Evolutionary conservation across 441 rosid species (phyloP).

Genomic region (Pelargonium fulgidum): DNA sequence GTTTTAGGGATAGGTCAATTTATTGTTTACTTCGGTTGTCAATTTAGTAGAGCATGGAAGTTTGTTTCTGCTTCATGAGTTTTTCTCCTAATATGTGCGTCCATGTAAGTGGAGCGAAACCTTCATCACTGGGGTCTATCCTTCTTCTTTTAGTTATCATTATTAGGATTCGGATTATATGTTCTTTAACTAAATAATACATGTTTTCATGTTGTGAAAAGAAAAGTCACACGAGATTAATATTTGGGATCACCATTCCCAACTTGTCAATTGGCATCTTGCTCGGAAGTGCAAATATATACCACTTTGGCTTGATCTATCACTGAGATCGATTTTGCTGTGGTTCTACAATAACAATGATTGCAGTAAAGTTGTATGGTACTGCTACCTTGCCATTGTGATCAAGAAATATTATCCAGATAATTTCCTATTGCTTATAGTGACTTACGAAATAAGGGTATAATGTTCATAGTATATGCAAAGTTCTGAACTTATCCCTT

Average conservation of each 20-base stretch:
- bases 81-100: not conserved
- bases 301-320: not conserved
- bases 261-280: not conserved
- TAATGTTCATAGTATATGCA: not conserved
- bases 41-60: not conserved
- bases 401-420: not conserved
- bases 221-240: not conserved
- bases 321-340: not conserved
- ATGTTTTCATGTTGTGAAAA: no score
- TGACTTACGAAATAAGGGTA: not conserved
- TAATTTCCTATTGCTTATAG: not conserved
- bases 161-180: not conserved
- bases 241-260: not conserved
- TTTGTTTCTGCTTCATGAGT: not conserved
- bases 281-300: not conserved
- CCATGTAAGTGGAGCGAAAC: not conserved
- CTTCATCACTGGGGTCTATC: not conserved
- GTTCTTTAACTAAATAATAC: no score
- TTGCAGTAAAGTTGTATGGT: not conserved
- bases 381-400: not conserved
- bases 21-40: not conserved
- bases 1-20: no score
- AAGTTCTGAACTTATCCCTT: not conserved
- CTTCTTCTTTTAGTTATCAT: not conserved
- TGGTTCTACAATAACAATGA: not conserved